Evolutionary conservation across 768 basidiomycete genomes (phyloP).

Genomic region (Phylloporus sp.): DNA sequence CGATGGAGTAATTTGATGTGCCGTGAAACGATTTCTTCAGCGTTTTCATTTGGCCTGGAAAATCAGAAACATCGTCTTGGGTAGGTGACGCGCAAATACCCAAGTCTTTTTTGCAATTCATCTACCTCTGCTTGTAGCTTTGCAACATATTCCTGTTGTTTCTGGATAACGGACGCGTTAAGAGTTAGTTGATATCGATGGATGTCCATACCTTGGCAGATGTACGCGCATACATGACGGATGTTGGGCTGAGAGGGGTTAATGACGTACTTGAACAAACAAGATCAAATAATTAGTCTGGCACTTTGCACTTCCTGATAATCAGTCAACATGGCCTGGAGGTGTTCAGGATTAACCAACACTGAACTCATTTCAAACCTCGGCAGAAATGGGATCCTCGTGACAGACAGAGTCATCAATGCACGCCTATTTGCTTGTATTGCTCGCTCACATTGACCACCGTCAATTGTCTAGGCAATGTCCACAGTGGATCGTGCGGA

Average conservation of each 20-base stretch:
- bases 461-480: conserved; percentile 54
- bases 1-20: conserved; percentile 71
- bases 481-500: conserved; percentile 62
- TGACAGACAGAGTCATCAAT: conserved; percentile 49
- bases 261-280: conserved; percentile 7
- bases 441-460: neutral
- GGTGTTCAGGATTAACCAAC: conserved; percentile 67
- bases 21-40: conserved; percentile 55
- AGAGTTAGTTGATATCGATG: neutral
- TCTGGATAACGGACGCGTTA: conserved; percentile 30
- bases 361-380: conserved; percentile 72
- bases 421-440: conserved; percentile 35
- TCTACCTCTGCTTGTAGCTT: conserved; percentile 48
- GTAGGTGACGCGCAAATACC: conserved; percentile 28
- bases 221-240: conserved; percentile 28
- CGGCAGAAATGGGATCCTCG: conserved; percentile 48
- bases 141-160: conserved; percentile 46
- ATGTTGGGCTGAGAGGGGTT: neutral
- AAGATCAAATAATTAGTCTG: conserved; percentile 6
- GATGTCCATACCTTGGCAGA: conserved; percentile 26
- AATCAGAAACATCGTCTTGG: neutral
- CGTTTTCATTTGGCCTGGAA: conserved; percentile 41
- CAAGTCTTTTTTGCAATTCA: conserved; percentile 44
- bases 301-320: neutral
- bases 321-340: conserved; percentile 68